phyloP scores from a whole-genome alignment of 495 filamentous ascomycete species.

The Thozetella sp. region DNA sequence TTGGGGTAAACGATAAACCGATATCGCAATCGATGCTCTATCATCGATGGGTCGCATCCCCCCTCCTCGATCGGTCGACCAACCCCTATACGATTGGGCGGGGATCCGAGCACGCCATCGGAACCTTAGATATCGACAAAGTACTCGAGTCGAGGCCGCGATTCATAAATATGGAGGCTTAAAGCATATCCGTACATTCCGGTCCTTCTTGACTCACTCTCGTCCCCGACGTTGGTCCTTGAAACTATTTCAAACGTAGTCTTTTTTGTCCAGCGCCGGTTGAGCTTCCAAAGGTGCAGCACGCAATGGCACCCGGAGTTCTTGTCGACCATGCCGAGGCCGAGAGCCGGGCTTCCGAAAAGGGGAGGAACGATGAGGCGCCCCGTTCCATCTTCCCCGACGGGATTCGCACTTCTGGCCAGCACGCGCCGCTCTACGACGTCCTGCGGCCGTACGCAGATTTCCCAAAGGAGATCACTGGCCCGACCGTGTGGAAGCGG shows the following conservation, averaged over 20 bases:
- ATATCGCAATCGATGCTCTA: too few species aligned
- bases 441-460: slow-evolving; percentile 65
- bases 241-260: too few species aligned
- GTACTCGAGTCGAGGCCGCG: too few species aligned
- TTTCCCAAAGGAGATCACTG: slow-evolving; percentile 75
- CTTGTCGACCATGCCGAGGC: slow-evolving; percentile 24
- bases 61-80: too few species aligned
- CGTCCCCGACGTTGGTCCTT: too few species aligned
- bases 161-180: too few species aligned
- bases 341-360: background rate
- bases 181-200: too few species aligned
- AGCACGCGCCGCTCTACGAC: slow-evolving; percentile 74
- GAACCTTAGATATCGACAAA: background rate
- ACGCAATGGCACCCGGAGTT: slow-evolving; percentile 31
- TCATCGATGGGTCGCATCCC: too few species aligned
- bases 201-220: too few species aligned
- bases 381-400: slow-evolving; percentile 41
- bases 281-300: background rate
- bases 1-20: background rate
- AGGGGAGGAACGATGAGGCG: slow-evolving; percentile 20
- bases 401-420: slow-evolving; percentile 70
- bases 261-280: background rate
- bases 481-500: slow-evolving; percentile 77
- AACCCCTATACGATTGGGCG: background rate
- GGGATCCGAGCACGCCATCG: background rate